phyloP scores from a whole-genome alignment of 202 grass and related monocot species.

The Cymbopogon flexuosus region DNA sequence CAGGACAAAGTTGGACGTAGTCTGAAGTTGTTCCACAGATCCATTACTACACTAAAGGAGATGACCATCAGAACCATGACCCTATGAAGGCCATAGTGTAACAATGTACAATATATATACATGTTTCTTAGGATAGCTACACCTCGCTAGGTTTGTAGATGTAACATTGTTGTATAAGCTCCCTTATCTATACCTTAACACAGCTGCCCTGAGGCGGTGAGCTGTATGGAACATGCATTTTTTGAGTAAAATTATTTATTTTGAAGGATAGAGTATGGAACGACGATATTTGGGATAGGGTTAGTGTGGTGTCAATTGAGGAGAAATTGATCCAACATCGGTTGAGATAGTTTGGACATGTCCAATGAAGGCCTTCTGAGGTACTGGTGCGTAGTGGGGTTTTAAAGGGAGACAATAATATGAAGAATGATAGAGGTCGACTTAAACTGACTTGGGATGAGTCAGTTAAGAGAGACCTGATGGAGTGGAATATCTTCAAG shows the following conservation, averaged over 20 bases:
- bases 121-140: slow-evolving; percentile 19
- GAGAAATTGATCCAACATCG: too few species aligned
- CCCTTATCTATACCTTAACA: background rate
- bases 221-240: background rate
- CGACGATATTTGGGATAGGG: too few species aligned
- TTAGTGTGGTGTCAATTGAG: too few species aligned
- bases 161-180: slow-evolving; percentile 15
- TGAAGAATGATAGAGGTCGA: too few species aligned
- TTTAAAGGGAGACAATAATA: too few species aligned
- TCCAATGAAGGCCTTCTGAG: too few species aligned
- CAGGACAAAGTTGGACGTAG: slow-evolving; percentile 81
- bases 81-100: slow-evolving; percentile 21
- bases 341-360: too few species aligned
- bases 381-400: too few species aligned
- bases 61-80: slow-evolving; percentile 71
- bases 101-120: slow-evolving; percentile 15
- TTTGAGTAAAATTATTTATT: background rate
- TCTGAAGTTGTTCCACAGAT: slow-evolving; percentile 83
- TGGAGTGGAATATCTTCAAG: too few species aligned
- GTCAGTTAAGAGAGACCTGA: too few species aligned
- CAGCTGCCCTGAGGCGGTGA: background rate
- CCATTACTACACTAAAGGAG: slow-evolving; percentile 69
- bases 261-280: too few species aligned
- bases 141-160: slow-evolving; percentile 5
- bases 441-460: too few species aligned